Evolutionary conservation across 1,284 basidiomycete species (phyloP).

Genomic region (Golubevia sp.): DNA sequence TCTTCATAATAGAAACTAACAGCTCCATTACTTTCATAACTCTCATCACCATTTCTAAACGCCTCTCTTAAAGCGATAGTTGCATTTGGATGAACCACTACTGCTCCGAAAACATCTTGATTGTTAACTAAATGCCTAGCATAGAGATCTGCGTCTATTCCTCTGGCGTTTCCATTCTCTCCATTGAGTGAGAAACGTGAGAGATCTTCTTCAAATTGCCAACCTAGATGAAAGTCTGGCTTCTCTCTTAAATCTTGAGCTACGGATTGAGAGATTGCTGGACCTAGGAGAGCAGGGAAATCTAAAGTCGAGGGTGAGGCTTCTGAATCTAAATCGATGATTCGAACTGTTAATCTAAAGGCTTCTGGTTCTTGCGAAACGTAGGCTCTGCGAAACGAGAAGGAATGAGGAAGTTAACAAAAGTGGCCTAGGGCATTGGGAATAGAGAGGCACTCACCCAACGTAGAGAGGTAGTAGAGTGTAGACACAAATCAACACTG

Average conservation of each 20-base stretch:
- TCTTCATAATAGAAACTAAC: conserved; percentile 54
- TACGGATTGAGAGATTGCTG: conserved; percentile 32
- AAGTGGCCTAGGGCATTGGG: too few relatives aligned
- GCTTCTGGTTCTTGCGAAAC: conserved; percentile 5
- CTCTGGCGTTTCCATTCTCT: conserved; percentile 11
- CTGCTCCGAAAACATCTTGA: conserved; percentile 54
- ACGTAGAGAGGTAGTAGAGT: conserved; percentile 51
- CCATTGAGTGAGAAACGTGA: conserved; percentile 4
- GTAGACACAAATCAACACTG: conserved; percentile 25
- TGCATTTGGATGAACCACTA: conserved; percentile 57
- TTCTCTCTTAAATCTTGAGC: conserved; percentile 5
- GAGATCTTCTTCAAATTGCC: conserved; percentile 10
- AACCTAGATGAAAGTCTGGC: conserved; percentile 17
- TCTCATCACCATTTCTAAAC: conserved; percentile 35
- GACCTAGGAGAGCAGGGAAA: conserved; percentile 56
- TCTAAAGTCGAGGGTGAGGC: conserved; percentile 31
- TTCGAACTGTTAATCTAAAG: conserved; percentile 31
- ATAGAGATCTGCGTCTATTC: conserved; percentile 33
- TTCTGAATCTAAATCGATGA: conserved; percentile 53
- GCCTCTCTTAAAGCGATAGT: conserved; percentile 41
- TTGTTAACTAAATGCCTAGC: conserved; percentile 35
- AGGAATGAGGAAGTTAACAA: too few relatives aligned
- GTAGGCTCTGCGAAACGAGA: too few relatives aligned
- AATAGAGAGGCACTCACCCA: conserved; percentile 33
- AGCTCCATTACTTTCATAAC: conserved; percentile 24